Conservation (phyloP, 768 basidiomycete species). For the Panellus pusillus region DNA sequence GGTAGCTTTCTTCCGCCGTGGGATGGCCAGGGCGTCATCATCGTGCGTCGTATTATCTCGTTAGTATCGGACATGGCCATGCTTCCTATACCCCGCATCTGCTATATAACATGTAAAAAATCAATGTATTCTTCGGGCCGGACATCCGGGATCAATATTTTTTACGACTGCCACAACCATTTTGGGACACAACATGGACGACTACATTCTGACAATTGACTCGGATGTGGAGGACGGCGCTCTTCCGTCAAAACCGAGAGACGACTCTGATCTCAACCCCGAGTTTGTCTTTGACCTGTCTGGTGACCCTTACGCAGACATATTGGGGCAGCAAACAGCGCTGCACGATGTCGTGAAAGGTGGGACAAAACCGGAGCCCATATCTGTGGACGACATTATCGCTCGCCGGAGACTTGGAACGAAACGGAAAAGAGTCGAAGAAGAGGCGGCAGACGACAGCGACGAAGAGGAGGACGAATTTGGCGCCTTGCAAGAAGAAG, state of each 20-base stretch:
- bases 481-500: slow-evolving; percentile 26
- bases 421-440: slow-evolving; percentile 64
- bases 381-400: slow-evolving; percentile 93
- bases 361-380: slow-evolving; percentile 68
- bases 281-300: slow-evolving; percentile 81
- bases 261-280: slow-evolving; percentile 70
- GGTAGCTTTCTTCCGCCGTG: slow-evolving; percentile 25
- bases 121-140: slow-evolving; percentile 6
- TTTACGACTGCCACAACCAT: background rate
- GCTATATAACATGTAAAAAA: too few relatives aligned
- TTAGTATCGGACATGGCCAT: too few relatives aligned
- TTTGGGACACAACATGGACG: slow-evolving; percentile 35
- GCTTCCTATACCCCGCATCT: too few relatives aligned
- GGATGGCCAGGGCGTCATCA: background rate
- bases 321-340: slow-evolving; percentile 41
- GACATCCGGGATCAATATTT: background rate
- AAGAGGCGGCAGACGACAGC: slow-evolving; percentile 37
- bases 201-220: slow-evolving; percentile 84
- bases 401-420: slow-evolving; percentile 58
- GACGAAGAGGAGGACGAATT: slow-evolving; percentile 30
- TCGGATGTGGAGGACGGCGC: slow-evolving; percentile 68
- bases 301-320: slow-evolving; percentile 66
- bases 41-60: too few relatives aligned
- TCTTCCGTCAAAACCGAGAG: slow-evolving; percentile 34
- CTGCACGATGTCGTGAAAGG: slow-evolving; percentile 61